Conservation (phyloP, 1,284 basidiomycete species). For the Taiwanofungus camphoratus region DNA sequence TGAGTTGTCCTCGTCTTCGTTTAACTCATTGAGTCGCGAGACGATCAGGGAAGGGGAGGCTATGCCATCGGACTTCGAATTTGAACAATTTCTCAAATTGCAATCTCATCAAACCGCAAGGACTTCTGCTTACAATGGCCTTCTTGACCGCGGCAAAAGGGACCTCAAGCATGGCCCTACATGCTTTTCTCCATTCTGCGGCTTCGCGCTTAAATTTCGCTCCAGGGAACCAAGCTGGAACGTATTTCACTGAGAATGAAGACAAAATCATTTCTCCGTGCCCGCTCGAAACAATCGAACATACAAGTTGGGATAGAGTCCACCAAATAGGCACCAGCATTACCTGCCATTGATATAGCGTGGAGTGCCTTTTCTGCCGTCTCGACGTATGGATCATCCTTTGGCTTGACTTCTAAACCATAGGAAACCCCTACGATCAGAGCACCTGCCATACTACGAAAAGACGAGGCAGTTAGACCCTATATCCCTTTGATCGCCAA, state of each 20-base stretch:
- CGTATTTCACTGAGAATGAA: slow-evolving; percentile 28
- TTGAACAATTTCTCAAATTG: background rate
- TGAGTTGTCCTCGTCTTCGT: slow-evolving; percentile 14
- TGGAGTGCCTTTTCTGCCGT: slow-evolving; percentile 24
- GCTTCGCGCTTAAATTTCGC: slow-evolving; percentile 43
- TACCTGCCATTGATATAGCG: slow-evolving; percentile 22
- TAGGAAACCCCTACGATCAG: slow-evolving; percentile 25
- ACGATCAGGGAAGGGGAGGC: slow-evolving; percentile 18
- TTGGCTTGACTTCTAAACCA: slow-evolving; percentile 25
- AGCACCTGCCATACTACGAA: slow-evolving; percentile 24
- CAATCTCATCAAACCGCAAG: background rate
- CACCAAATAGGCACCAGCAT: slow-evolving; percentile 22
- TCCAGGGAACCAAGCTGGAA: slow-evolving; percentile 44
- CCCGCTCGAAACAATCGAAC: slow-evolving; percentile 10
- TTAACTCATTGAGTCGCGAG: slow-evolving; percentile 14
- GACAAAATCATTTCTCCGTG: background rate
- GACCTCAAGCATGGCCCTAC: slow-evolving; percentile 25
- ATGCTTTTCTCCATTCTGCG: slow-evolving; percentile 30
- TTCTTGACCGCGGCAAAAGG: slow-evolving; percentile 30
- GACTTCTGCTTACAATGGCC: slow-evolving; percentile 20
- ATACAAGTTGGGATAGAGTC: slow-evolving; percentile 24
- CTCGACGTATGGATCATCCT: slow-evolving; percentile 25
- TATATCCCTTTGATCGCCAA: no score
- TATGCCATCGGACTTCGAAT: slow-evolving; percentile 16
- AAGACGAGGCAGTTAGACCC: background rate